Conservation (phyloP, 2,329 filamentous ascomycete species). For the Aspergillus sp. region DNA sequence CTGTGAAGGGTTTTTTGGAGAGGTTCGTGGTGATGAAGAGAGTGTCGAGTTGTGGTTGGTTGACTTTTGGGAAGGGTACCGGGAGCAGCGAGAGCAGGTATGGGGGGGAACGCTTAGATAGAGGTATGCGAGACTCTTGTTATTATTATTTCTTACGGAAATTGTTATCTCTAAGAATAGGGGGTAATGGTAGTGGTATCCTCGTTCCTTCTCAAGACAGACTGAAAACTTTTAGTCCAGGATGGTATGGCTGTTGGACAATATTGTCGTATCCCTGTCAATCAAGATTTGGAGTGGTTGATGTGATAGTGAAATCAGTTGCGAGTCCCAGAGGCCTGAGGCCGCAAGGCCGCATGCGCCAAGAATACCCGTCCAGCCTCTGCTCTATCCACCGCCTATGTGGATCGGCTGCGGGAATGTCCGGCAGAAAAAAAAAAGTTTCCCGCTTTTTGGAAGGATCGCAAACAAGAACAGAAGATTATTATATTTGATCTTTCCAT, state of each 20-base stretch:
- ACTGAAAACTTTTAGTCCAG: background rate
- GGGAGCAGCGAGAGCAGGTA: slow-evolving; percentile 23
- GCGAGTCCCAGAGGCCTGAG: background rate
- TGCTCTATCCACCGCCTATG: slow-evolving; percentile 20
- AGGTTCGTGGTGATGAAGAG: slow-evolving; percentile 30
- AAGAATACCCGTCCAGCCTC: background rate
- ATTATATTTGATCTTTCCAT: background rate
- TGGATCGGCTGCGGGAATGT: slow-evolving; percentile 5
- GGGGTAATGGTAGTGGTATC: background rate
- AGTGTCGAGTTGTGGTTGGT: slow-evolving; percentile 27
- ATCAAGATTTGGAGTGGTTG: slow-evolving; percentile 12
- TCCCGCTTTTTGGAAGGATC: slow-evolving; percentile 19
- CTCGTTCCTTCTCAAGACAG: background rate
- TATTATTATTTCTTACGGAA: background rate
- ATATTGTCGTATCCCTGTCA: background rate
- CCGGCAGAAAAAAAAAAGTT: slow-evolving; percentile 35
- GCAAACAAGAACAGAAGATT: background rate
- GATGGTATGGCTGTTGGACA: background rate
- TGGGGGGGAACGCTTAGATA: slow-evolving; percentile 3
- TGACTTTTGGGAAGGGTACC: slow-evolving; percentile 23
- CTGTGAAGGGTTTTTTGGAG: slow-evolving; percentile 39
- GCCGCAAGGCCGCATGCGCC: background rate
- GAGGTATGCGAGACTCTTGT: slow-evolving; percentile 4
- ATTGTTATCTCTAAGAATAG: background rate
- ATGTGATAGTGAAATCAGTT: slow-evolving; percentile 9